Conservation (phyloP, 2,329 filamentous ascomycete species). For the Hypomyces perniciosus region DNA sequence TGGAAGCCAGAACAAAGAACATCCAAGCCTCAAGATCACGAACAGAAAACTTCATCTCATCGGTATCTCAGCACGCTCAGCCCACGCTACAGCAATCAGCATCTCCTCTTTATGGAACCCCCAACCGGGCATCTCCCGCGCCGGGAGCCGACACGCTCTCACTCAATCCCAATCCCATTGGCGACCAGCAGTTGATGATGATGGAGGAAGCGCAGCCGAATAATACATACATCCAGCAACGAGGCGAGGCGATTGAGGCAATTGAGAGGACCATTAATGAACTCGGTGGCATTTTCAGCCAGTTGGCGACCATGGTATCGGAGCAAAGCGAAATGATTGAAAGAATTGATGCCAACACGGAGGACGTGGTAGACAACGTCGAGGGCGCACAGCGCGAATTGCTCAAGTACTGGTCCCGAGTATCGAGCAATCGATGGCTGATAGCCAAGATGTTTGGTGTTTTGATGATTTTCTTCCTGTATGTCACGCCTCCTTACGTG, state of each 20-base stretch:
- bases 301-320: slow-evolving; percentile 92
- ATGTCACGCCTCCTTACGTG: slow-evolving; percentile 23
- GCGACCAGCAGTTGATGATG: slow-evolving; percentile 80
- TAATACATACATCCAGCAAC: slow-evolving; percentile 86
- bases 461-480: slow-evolving; percentile 87
- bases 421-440: slow-evolving; percentile 92
- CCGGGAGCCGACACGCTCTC: slow-evolving; percentile 72
- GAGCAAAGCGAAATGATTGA: slow-evolving; percentile 98
- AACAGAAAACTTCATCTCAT: slow-evolving; percentile 94
- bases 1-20: slow-evolving; percentile 95
- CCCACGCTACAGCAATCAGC: slow-evolving; percentile 66
- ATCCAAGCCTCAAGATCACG: slow-evolving; percentile 88
- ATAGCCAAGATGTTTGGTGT: slow-evolving; percentile 77
- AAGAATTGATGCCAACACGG: slow-evolving; percentile 92
- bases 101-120: slow-evolving; percentile 80
- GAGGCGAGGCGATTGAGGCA: slow-evolving; percentile 91
- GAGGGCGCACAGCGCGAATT: slow-evolving; percentile 90
- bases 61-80: slow-evolving; percentile 72
- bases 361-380: slow-evolving; percentile 98
- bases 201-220: slow-evolving; percentile 85
- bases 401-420: slow-evolving; percentile 93
- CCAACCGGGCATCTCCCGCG: slow-evolving; percentile 59
- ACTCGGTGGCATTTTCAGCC: slow-evolving; percentile 83
- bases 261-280: slow-evolving; percentile 95
- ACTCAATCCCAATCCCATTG: slow-evolving; percentile 59